Conservation (phyloP, 768 basidiomycete species). For the Tephrocybe rancida region DNA sequence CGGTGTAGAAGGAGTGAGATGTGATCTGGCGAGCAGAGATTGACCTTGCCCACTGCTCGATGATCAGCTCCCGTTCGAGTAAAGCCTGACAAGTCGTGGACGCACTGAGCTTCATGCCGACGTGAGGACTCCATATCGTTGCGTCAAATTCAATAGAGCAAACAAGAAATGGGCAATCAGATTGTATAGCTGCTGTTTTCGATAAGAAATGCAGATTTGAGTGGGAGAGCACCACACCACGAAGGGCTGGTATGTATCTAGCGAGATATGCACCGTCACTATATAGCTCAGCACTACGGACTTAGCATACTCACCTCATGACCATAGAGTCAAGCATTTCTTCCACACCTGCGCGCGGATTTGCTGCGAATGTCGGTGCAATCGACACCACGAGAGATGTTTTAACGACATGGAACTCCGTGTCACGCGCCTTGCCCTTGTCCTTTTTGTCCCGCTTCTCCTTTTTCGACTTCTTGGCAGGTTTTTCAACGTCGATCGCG, state of each 20-base stretch:
- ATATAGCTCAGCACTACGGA: background rate
- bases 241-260: conserved; percentile 87
- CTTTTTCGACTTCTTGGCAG: conserved; percentile 41
- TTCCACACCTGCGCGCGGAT: conserved; percentile 74
- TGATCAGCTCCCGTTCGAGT: conserved; percentile 5
- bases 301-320: conserved; percentile 70
- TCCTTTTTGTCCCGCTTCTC: conserved; percentile 32
- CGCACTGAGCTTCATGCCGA: conserved; percentile 82
- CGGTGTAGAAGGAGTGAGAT: conserved; percentile 86
- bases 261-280: conserved; percentile 1
- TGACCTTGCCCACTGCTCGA: conserved; percentile 76
- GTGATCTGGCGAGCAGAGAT: conserved; percentile 89
- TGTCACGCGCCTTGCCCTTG: conserved; percentile 41
- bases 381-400: conserved; percentile 75
- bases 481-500: conserved; percentile 22
- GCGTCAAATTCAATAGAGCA: conserved; percentile 79
- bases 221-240: conserved; percentile 87
- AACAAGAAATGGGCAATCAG: conserved; percentile 85
- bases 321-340: conserved; percentile 95
- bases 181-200: conserved; percentile 65
- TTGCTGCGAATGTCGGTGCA: conserved; percentile 77
- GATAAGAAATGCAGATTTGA: conserved; percentile 73
- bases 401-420: conserved; percentile 63
- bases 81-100: conserved; percentile 2
- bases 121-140: conserved; percentile 84